Percentiles rank a stretch among this genome's conserved stretches.
phyloP scores from a whole-genome alignment of 345 rosid species.

The Corchorus olitorius region DNA sequence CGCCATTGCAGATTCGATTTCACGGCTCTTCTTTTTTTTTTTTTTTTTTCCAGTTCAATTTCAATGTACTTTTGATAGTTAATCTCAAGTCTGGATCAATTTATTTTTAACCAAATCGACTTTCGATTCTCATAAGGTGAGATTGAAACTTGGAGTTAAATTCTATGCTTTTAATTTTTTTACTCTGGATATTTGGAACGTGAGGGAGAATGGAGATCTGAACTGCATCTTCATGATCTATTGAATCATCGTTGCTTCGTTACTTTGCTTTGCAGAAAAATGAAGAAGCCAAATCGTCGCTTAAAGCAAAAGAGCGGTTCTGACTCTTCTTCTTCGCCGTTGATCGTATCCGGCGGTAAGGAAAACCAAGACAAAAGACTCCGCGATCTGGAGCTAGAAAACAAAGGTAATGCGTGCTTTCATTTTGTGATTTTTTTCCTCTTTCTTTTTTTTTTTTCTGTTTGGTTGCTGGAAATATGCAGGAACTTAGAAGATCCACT shows the following conservation, averaged over 20 bases:
- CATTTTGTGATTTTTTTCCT: not conserved
- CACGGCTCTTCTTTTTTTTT: too few species aligned
- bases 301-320: slow-evolving; percentile 41
- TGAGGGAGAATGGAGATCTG: too few species aligned
- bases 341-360: slow-evolving; percentile 23
- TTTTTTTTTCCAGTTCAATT: too few species aligned
- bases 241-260: slow-evolving; percentile 2
- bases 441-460: not conserved
- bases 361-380: slow-evolving; percentile 48
- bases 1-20: too few species aligned
- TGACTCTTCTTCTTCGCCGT: slow-evolving; percentile 36
- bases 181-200: too few species aligned
- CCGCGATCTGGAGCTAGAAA: slow-evolving; percentile 63
- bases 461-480: slow-evolving; percentile 21
- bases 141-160: too few species aligned
- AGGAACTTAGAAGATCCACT: not conserved
- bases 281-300: slow-evolving; percentile 68
- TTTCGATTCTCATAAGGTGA: too few species aligned
- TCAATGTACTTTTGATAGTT: too few species aligned
- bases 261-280: slow-evolving; percentile 29
- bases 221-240: not conserved
- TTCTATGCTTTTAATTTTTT: too few species aligned
- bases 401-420: slow-evolving; percentile 38
- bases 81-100: too few species aligned
- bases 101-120: too few species aligned